Evolutionary conservation across 257 asterid species (phyloP).

Genomic region (Nicotiana undulata): DNA sequence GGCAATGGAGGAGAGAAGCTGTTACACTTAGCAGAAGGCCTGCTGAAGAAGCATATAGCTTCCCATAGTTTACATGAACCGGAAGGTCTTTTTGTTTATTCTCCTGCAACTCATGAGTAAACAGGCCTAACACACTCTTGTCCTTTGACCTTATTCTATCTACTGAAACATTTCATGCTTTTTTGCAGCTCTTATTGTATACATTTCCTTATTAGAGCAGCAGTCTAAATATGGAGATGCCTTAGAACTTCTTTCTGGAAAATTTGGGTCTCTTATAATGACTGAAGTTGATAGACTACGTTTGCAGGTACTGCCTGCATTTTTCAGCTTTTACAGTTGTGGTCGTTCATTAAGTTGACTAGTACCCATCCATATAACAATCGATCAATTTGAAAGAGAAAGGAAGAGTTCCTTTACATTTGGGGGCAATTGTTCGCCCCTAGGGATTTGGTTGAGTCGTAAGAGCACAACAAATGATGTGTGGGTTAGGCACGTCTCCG

Average conservation of each 20-base stretch:
- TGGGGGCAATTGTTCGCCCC: neutral
- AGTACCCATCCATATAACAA: neutral
- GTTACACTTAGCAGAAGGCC: slow-evolving; percentile 80
- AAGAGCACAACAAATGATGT: neutral
- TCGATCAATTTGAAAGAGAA: neutral
- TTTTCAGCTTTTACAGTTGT: slow-evolving; percentile 6
- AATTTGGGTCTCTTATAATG: slow-evolving; percentile 87
- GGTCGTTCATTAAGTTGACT: neutral
- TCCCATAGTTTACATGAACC: slow-evolving; percentile 91
- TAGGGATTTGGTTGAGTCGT: neutral
- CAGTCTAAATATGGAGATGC: slow-evolving; percentile 81
- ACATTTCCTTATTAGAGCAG: slow-evolving; percentile 80
- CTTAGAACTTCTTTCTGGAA: slow-evolving; percentile 75
- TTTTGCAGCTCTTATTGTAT: slow-evolving; percentile 85
- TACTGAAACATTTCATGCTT: slow-evolving; percentile 27
- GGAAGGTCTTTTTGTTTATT: slow-evolving; percentile 51
- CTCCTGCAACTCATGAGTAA: slow-evolving; percentile 16
- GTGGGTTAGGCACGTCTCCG: neutral
- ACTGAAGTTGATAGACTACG: slow-evolving; percentile 87
- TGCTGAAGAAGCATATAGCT: slow-evolving; percentile 90
- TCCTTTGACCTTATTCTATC: slow-evolving; percentile 9
- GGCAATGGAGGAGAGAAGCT: slow-evolving; percentile 79
- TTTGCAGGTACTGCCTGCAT: slow-evolving; percentile 64
- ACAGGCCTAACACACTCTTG: slow-evolving; percentile 10
- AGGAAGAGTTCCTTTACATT: slow-evolving; percentile 4